phyloP scores from a whole-genome alignment of 208 protist genomes.

The Borovskyia barvae region DNA sequence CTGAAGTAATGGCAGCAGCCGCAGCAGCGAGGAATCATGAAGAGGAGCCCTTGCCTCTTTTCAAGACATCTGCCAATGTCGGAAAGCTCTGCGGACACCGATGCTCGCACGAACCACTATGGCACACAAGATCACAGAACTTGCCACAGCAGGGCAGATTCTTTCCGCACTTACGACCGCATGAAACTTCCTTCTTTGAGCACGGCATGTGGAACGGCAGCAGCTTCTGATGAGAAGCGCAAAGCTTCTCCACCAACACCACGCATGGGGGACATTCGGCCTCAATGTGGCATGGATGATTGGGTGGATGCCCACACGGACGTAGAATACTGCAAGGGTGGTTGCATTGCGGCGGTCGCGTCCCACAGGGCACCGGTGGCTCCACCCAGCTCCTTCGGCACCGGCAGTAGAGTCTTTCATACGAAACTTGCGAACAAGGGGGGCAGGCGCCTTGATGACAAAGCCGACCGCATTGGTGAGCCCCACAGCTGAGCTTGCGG shows the following conservation, averaged over 20 bases:
- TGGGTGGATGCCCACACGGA: constrained; percentile 81
- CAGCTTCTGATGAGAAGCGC: constrained; percentile 67
- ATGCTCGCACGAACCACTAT: constrained; percentile 72
- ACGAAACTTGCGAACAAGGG: constrained; percentile 63
- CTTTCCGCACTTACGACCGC: constrained; percentile 78
- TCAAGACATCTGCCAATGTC: constrained; percentile 28
- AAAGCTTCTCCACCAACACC: constrained; percentile 78
- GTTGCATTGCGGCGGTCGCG: constrained; percentile 73
- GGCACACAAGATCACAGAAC: constrained; percentile 67
- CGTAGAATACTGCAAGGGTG: constrained; percentile 75
- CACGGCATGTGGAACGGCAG: constrained; percentile 78
- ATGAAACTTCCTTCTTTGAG: constrained; percentile 54
- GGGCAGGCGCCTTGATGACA: constrained; percentile 85
- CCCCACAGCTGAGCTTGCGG: constrained; percentile 80
- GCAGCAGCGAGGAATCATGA: no score
- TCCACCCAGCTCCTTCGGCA: constrained; percentile 82
- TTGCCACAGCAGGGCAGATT: constrained; percentile 69
- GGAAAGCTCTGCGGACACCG: constrained; percentile 48
- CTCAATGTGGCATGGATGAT: constrained; percentile 80
- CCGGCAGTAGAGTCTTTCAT: constrained; percentile 84
- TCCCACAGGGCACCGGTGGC: constrained; percentile 90
- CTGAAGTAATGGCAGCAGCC: no score
- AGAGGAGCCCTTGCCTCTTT: constrained; percentile 6
- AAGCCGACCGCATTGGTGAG: constrained; percentile 74
- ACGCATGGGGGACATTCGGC: constrained; percentile 73